Evolutionary conservation across 2,329 filamentous ascomycete species (phyloP), one percentile per base, ranked within the genome.

Genomic region (Xylaria sp.): DNA sequence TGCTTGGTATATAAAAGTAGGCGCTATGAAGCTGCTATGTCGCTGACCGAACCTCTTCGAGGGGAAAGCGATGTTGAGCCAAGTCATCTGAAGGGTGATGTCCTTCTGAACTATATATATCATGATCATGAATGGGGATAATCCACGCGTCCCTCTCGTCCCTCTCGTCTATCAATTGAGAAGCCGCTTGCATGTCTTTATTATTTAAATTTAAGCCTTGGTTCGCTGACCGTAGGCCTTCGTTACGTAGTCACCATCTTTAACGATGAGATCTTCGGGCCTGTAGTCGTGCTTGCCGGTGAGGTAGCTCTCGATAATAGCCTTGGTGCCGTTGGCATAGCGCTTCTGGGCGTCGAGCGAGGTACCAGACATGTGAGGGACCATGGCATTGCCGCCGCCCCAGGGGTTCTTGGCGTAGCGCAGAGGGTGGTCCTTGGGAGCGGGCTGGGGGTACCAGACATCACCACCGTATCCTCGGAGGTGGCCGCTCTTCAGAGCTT

Each of bases 391-490:
- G 80, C 96, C 96, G 80, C 95, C 96, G 76, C 94, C 95, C 87
- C 93, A 97, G 81, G 93, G 92, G 89, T 95, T 96, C 89, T 94
- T 91, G 81, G 93, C 95, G 81, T 91, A 92, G 81, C 96, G 94
- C 79, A 99, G 92, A 69, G 90, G 89, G 88, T 99, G 96, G 80
- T 98, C 94, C 84, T 90, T 89, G 79, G 94, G 94, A 25, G 96
- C 96, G 77, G 96, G 96, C 88, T 99, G 96, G 72, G 94, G 94
- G 93, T 94, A 97, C 95, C 95, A 98, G 78, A 96, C 92, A 76
- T 96, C 93, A 79, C 93, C 93, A 74, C 89, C 93, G 85, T 97
- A 97, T 75, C 93, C 93, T 78, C 92, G 91, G 79, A 97, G 92
- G 83, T 98, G 94, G 78, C 96, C 96, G 41, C 87, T 89, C 87